Evolutionary conservation across 352 stramenopile genomes (phyloP).

Genomic region (Globisporangium nodosum): DNA sequence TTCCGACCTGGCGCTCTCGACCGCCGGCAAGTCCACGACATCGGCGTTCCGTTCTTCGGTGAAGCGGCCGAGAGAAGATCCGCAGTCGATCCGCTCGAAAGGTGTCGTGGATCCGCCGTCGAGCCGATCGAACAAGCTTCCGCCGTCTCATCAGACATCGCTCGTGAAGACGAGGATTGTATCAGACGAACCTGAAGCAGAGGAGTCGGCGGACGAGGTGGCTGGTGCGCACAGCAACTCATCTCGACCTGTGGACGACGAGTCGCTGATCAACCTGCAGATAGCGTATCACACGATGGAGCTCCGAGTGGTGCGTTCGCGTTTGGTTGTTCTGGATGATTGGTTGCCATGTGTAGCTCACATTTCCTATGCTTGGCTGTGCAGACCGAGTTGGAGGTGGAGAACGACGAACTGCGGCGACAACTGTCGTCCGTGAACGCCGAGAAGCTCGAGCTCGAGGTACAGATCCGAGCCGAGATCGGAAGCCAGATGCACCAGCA

Average conservation of each 20-base stretch:
- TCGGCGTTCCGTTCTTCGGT: not conserved
- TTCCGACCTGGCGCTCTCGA: slow-evolving; percentile 6
- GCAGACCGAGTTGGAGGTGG: slow-evolving; percentile 35
- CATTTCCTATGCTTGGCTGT: slow-evolving; percentile 5
- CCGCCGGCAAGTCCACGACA: slow-evolving; percentile 1
- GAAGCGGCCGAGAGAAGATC: not conserved
- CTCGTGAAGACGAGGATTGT: no score
- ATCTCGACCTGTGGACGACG: not conserved
- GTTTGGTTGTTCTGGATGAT: not conserved
- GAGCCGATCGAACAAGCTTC: not conserved
- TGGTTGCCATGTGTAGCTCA: not conserved
- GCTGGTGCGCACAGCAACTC: not conserved
- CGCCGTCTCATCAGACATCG: no score
- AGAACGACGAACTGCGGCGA: slow-evolving; percentile 57
- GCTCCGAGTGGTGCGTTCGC: slow-evolving; percentile 13
- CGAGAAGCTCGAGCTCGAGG: slow-evolving; percentile 56
- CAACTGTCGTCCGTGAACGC: slow-evolving; percentile 42
- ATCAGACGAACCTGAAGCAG: no score
- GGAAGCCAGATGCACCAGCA: slow-evolving; percentile 67
- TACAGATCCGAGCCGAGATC: slow-evolving; percentile 56
- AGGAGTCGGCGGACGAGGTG: not conserved
- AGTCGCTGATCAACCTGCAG: not conserved
- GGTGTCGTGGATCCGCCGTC: not conserved
- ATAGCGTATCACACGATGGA: slow-evolving; percentile 1
- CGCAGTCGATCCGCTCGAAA: not conserved